Conservation (phyloP, 768 basidiomycete species). For the Pilatotrama ljubarskyi region DNA sequence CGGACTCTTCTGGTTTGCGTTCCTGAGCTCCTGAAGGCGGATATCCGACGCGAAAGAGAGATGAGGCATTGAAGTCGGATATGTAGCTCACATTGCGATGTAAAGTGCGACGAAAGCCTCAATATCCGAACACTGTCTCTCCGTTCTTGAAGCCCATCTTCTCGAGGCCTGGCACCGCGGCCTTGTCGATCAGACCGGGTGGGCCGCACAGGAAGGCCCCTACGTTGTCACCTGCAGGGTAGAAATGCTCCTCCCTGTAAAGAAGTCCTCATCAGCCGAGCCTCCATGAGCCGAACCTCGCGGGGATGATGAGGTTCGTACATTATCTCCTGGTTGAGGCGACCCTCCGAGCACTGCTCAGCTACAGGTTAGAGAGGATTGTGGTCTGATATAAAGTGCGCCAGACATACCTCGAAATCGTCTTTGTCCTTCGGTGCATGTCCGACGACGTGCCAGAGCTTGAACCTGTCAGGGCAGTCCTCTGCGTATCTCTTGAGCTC, state of each 20-base stretch:
- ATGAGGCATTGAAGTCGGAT: too few species aligned
- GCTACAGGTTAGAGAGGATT: background rate
- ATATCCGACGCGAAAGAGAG: too few species aligned
- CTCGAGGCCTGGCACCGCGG: constrained; percentile 22
- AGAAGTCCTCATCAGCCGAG: background rate
- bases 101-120: background rate
- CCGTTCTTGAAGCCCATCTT: constrained; percentile 27
- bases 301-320: constrained; percentile 1
- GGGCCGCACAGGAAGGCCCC: constrained; percentile 26
- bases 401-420: constrained; percentile 9
- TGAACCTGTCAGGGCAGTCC: constrained; percentile 18
- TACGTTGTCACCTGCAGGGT: constrained; percentile 9
- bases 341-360: constrained; percentile 16
- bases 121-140: constrained; percentile 25
- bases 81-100: background rate
- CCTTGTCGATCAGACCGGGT: constrained; percentile 26
- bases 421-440: constrained; percentile 4
- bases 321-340: constrained; percentile 20
- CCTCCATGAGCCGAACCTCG: background rate
- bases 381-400: background rate
- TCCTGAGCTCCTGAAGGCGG: too few species aligned
- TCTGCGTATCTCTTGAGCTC: constrained; percentile 25
- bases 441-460: constrained; percentile 24
- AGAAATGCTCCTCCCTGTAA: constrained; percentile 24
- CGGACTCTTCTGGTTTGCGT: too few species aligned